Conservation (phyloP, 2,329 filamentous ascomycete species). For the Ophiosphaerella korrae region DNA sequence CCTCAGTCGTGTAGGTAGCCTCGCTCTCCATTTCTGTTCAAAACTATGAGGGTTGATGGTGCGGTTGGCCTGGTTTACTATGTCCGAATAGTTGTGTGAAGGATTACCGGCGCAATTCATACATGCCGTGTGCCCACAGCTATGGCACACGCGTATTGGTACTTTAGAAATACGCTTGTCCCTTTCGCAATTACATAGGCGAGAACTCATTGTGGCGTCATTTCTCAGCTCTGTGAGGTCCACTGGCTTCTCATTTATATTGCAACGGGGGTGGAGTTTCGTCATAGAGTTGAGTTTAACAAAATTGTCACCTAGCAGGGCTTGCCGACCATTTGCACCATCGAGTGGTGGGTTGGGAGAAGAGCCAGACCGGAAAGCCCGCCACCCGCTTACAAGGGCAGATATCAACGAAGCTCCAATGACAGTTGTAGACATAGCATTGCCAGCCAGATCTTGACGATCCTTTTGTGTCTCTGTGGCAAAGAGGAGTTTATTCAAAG, state of each 20-base stretch:
- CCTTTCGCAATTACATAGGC: constrained; percentile 65
- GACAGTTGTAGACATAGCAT: constrained; percentile 79
- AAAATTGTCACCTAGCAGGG: not conserved
- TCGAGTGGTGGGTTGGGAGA: not conserved
- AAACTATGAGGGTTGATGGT: constrained; percentile 50
- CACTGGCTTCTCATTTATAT: constrained; percentile 1
- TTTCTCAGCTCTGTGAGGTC: constrained; percentile 15
- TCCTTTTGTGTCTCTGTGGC: constrained; percentile 63
- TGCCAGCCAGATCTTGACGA: constrained; percentile 73
- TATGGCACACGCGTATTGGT: constrained; percentile 54
- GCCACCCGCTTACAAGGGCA: constrained; percentile 55
- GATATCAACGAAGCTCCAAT: constrained; percentile 67
- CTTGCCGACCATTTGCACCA: not conserved
- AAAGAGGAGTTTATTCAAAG: constrained; percentile 65
- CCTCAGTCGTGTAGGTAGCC: constrained; percentile 27
- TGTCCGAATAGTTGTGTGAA: constrained; percentile 49
- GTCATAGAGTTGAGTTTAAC: not conserved
- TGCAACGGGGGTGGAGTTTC: not conserved
- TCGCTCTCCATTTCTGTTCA: constrained; percentile 45
- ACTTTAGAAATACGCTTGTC: constrained; percentile 45
- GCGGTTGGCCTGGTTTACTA: constrained; percentile 28
- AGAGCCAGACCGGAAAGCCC: constrained; percentile 6
- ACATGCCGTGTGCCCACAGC: constrained; percentile 63
- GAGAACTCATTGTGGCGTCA: constrained; percentile 45
- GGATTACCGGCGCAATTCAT: constrained; percentile 61